Base-by-base conservation (phyloP, 495 filamentous ascomycete species). In the Cercophora samala region DNA sequence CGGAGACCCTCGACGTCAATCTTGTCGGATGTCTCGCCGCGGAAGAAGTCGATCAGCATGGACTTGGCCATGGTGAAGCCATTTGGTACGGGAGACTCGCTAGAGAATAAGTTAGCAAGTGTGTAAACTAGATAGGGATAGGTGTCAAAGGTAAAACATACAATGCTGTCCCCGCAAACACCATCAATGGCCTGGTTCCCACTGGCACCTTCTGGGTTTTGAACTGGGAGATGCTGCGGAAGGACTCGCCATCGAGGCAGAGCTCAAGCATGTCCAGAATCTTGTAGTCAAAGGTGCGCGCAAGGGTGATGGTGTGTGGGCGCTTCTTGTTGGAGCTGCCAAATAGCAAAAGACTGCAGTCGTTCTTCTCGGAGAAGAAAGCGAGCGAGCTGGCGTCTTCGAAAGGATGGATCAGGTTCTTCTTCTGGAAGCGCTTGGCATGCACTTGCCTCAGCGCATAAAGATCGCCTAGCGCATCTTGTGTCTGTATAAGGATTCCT, bases 301-400 rank as follows among this genome's bases (percentile, higher is more conserved):
- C 81, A n/a, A 97, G 78, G 1, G 92, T 97, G 70, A 99, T 75
- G 66, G 87, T 89, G 77, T 98, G 92, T 11, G 94, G 95, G 19
- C 95, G 86, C 82, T 99, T 99, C 84, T 98, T 99, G 77, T 82
- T 90, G 80, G 89, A 88, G 75, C 85, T 89, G 25, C 87, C 91
- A 72, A 95, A 94, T 63, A 94, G 86, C 19, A 83, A 68, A 54
- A 76, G 53, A 55, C 88, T 88, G 70, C 91, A 87, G 79, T 99
- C 95, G 76, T 99, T 99, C 83, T 98, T 99, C 73, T 92, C 87
- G 68, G 88, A 89, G 81, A 98, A 90, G 82, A 99, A 98, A 75
- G 96, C 91, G 24, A 99, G 83, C 21, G 89, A 91, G 18, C 90
- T 83, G 63, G 89, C 79, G 75, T 93, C 94, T 79, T 97, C 96